Conservation (phyloP, 2,329 filamentous ascomycete species). For the Xylaria multiplex region DNA sequence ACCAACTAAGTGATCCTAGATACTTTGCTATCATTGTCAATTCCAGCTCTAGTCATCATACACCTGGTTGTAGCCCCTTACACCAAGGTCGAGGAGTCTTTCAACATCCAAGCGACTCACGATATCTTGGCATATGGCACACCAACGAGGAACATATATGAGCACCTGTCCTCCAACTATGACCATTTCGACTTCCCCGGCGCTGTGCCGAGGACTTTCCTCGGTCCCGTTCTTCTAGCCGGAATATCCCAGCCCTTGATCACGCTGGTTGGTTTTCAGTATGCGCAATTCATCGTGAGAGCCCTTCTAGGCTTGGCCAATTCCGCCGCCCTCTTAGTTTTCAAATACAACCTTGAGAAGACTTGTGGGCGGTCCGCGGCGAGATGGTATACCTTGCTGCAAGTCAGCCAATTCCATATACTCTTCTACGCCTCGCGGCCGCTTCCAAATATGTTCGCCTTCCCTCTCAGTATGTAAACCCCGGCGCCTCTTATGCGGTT, state of each 20-base stretch:
- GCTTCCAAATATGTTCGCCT: slow-evolving; percentile 96
- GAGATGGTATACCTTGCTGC: slow-evolving; percentile 82
- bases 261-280: slow-evolving; percentile 62
- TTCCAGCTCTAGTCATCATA: slow-evolving; percentile 71
- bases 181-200: slow-evolving; percentile 93
- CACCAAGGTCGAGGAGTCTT: slow-evolving; percentile 98
- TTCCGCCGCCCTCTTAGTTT: slow-evolving; percentile 72
- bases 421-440: slow-evolving; percentile 92
- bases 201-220: slow-evolving; percentile 89
- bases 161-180: slow-evolving; percentile 71
- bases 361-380: slow-evolving; percentile 76
- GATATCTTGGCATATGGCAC: slow-evolving; percentile 87
- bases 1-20: slow-evolving; percentile 51
- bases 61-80: slow-evolving; percentile 83
- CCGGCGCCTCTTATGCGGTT: background rate
- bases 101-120: slow-evolving; percentile 94
- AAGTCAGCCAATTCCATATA: slow-evolving; percentile 88
- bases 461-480: slow-evolving; percentile 75
- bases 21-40: slow-evolving; percentile 60
- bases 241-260: slow-evolving; percentile 75
- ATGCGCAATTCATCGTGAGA: slow-evolving; percentile 73
- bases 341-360: slow-evolving; percentile 69
- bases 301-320: slow-evolving; percentile 83
- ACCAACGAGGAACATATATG: slow-evolving; percentile 64
- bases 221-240: slow-evolving; percentile 81